phyloP scores from a whole-genome alignment of 352 stramenopile species.

The Phytopythium aichiense region DNA sequence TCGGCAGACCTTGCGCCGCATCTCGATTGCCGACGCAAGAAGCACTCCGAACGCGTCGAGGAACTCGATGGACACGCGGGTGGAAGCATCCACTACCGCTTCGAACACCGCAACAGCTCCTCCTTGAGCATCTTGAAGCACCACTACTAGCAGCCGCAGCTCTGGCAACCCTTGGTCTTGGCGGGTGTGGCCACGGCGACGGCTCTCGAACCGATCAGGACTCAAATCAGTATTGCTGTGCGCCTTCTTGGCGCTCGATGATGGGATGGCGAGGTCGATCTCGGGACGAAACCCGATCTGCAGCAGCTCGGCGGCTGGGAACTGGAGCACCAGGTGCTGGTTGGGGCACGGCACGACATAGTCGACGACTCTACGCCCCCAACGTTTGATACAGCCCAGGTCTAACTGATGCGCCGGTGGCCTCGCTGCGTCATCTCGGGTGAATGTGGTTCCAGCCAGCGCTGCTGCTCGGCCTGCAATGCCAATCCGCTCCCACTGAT shows the following conservation, averaged over 20 bases:
- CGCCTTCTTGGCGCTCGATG: not conserved
- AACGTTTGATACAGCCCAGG: not conserved
- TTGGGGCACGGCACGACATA: conserved; percentile 12
- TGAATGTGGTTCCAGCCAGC: not conserved
- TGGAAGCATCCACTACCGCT: conserved; percentile 8
- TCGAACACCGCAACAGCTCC: conserved; percentile 13
- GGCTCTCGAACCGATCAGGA: not conserved
- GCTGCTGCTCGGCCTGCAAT: not conserved
- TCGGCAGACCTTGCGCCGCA: conserved; percentile 9
- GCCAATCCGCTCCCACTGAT: not conserved
- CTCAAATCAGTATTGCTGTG: not conserved
- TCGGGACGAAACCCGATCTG: conserved; percentile 5
- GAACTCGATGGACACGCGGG: conserved; percentile 8
- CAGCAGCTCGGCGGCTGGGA: conserved; percentile 7
- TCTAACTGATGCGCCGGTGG: not conserved
- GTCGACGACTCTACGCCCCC: not conserved
- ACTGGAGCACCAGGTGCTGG: conserved; percentile 12
- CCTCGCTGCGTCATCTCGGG: not conserved
- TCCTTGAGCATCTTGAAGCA: conserved; percentile 6
- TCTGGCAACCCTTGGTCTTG: not conserved
- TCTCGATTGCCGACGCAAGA: conserved; percentile 14
- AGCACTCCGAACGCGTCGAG: conserved; percentile 17
- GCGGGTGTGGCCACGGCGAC: not conserved
- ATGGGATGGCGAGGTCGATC: conserved; percentile 9
- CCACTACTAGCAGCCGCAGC: conserved; percentile 14